Evolutionary conservation across 352 stramenopile species (phyloP).

Genomic region (Blastocystis sp.): DNA sequence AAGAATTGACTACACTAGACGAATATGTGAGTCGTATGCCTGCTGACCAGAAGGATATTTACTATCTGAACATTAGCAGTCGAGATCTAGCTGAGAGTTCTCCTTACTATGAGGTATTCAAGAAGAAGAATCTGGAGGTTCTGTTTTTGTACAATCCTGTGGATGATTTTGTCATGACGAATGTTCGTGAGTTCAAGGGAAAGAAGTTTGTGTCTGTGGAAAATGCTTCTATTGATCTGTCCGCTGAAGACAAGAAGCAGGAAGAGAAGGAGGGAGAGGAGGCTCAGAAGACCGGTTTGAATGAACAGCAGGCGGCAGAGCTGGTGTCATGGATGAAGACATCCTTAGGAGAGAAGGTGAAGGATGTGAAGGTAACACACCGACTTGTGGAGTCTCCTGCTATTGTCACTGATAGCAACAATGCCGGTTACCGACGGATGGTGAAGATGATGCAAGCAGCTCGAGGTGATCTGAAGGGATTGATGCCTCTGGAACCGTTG

Average conservation of each 20-base stretch:
- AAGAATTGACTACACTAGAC: slow-evolving; percentile 90
- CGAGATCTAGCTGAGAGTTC: slow-evolving; percentile 89
- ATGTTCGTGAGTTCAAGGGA: slow-evolving; percentile 91
- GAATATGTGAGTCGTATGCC: slow-evolving; percentile 93
- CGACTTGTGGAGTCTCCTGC: slow-evolving; percentile 92
- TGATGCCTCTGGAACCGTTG: slow-evolving; percentile 86
- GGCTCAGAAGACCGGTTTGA: slow-evolving; percentile 73
- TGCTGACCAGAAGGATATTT: slow-evolving; percentile 96
- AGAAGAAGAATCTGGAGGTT: slow-evolving; percentile 84
- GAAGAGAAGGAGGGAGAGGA: slow-evolving; percentile 68
- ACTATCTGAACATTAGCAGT: slow-evolving; percentile 93
- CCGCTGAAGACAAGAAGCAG: slow-evolving; percentile 74
- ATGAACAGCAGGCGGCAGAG: slow-evolving; percentile 81
- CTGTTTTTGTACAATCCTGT: slow-evolving; percentile 97
- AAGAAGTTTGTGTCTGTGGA: slow-evolving; percentile 92
- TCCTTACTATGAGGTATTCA: slow-evolving; percentile 98
- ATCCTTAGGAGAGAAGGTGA: slow-evolving; percentile 68
- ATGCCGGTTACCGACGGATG: slow-evolving; percentile 92
- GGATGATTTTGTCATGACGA: slow-evolving; percentile 99
- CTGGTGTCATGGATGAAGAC: slow-evolving; percentile 73
- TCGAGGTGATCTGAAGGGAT: slow-evolving; percentile 70
- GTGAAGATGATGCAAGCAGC: slow-evolving; percentile 92
- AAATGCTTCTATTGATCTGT: slow-evolving; percentile 88
- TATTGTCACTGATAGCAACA: slow-evolving; percentile 98
- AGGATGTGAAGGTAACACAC: slow-evolving; percentile 76